phyloP scores from a whole-genome alignment of 2,329 filamentous ascomycete genomes.

The Hypoxylon sp. region DNA sequence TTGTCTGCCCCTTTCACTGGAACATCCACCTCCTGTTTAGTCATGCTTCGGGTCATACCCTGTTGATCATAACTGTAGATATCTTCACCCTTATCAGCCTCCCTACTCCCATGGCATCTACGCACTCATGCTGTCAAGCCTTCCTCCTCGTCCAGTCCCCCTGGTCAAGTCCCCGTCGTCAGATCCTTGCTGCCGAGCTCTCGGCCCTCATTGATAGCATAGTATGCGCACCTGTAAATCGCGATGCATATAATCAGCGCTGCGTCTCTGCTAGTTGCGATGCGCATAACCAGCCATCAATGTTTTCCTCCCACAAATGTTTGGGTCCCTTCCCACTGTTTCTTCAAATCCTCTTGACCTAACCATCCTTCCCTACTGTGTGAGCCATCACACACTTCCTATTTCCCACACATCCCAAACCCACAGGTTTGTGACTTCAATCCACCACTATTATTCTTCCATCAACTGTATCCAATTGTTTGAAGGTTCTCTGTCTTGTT shows the following conservation, averaged over 20 bases:
- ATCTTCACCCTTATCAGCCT: neutral
- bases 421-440: neutral
- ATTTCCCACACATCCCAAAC: neutral
- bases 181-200: neutral
- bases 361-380: neutral
- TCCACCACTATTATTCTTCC: neutral
- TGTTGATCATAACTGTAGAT: no score
- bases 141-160: neutral
- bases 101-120: neutral
- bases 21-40: neutral
- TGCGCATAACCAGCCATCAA: constrained; percentile 15
- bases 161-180: neutral
- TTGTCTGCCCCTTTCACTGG: neutral
- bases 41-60: neutral
- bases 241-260: constrained; percentile 22
- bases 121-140: neutral
- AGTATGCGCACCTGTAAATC: constrained; percentile 10
- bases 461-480: constrained; percentile 1
- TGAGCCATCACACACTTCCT: neutral
- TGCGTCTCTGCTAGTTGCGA: constrained; percentile 1
- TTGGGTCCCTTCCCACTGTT: neutral
- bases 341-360: neutral
- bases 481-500: neutral
- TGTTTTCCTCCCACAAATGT: neutral
- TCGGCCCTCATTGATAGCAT: neutral